These are phyloP conservation scores for Plantago major DNA, from an alignment of 257 asterid species.

Conservation along the genomic window DNA sequence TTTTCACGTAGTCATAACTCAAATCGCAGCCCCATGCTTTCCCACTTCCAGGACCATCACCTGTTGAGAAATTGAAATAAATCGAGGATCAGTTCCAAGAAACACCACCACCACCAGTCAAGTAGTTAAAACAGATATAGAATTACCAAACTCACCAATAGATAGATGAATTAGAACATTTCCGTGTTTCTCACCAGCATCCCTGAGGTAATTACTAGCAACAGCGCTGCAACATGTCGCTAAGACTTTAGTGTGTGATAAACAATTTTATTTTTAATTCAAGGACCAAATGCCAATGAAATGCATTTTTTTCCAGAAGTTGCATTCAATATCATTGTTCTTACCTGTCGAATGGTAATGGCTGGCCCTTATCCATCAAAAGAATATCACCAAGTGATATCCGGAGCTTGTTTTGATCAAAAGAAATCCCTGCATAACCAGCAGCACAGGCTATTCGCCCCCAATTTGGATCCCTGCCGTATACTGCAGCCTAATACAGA, in stretches of 20 bases:
- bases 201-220: constrained; percentile 76
- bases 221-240: constrained; percentile 45
- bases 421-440: constrained; percentile 84
- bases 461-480: constrained; percentile 98
- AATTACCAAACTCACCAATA: constrained; percentile 47
- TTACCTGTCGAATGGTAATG: constrained; percentile 82
- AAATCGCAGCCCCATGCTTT: constrained; percentile 96
- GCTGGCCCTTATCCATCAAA: constrained; percentile 92
- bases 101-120: too few relatives aligned
- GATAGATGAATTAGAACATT: constrained; percentile 67
- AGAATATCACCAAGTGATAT: constrained; percentile 79
- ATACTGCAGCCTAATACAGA: constrained; percentile 71
- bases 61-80: constrained; percentile 25
- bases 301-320: neutral
- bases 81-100: neutral
- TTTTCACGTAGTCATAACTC: constrained; percentile 89
- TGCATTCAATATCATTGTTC: neutral
- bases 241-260: neutral
- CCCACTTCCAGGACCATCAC: constrained; percentile 76
- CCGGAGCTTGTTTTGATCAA: constrained; percentile 56
- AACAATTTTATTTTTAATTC: too few relatives aligned
- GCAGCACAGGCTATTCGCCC: constrained; percentile 98
- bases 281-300: neutral
- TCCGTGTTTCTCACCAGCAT: constrained; percentile 71
- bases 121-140: neutral